Evolutionary conservation across 441 rosid genomes (phyloP).

Genomic region (Theobroma grandiflorum): DNA sequence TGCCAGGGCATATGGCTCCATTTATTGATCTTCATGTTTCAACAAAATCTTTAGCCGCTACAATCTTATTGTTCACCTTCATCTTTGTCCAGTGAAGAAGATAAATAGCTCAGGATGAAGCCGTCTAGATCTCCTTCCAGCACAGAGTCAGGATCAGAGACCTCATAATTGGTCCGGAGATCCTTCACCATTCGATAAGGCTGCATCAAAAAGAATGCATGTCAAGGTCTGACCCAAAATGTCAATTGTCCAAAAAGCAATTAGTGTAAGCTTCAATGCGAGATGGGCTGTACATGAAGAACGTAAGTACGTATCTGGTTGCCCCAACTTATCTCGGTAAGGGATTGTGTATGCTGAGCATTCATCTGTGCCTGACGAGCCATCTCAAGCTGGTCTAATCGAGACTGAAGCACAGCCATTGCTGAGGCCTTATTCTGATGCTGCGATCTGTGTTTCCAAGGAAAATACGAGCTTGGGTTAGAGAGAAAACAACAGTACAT

Average conservation of each 20-base stretch:
- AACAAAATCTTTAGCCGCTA: conserved; percentile 8
- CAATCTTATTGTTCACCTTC: conserved; percentile 37
- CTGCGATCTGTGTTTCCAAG: conserved; percentile 64
- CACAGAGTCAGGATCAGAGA: conserved; percentile 87
- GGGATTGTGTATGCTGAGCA: conserved; percentile 91
- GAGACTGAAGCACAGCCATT: conserved; percentile 95
- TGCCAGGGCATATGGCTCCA: too few species aligned
- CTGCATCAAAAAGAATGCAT: conserved; percentile 44
- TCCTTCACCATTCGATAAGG: conserved; percentile 98
- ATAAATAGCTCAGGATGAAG: conserved; percentile 84
- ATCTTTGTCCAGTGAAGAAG: conserved; percentile 71
- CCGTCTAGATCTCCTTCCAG: conserved; percentile 96
- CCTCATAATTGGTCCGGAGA: conserved; percentile 89
- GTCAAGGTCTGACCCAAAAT: not conserved
- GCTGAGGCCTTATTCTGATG: conserved; percentile 97
- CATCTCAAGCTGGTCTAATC: conserved; percentile 91
- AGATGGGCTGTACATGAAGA: conserved; percentile 69
- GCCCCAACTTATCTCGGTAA: conserved; percentile 94
- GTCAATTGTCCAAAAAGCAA: not conserved
- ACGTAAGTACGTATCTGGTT: conserved; percentile 93
- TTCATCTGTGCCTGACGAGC: conserved; percentile 93
- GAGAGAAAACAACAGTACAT: not conserved
- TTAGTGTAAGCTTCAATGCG: conserved; percentile 14
- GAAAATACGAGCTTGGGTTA: conserved; percentile 1
- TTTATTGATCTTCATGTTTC: not conserved